Evolutionary conservation across 2,329 filamentous ascomycete species (phyloP), one percentile per base, ranked within the genome.

Genomic region (Onygena corvina): DNA sequence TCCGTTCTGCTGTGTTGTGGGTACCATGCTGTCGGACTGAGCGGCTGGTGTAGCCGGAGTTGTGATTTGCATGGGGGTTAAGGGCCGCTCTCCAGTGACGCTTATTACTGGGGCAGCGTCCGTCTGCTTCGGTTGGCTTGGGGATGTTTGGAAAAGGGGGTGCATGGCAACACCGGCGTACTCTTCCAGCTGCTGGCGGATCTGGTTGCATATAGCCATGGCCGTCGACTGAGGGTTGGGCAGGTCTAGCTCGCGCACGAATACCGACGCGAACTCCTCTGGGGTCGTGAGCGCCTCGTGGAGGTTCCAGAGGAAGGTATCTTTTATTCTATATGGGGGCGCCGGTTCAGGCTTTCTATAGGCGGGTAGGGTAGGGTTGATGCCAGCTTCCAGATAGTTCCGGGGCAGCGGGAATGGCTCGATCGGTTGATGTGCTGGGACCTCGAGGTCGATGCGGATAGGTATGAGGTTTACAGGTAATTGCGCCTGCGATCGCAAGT

Each of bases 291-390:
- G 73, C 0, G 86, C 85, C 70, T 98, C 92, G 67, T 96, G 90
- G 11, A 98, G 75, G 60, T 98, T 98, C 92, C 92, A 98, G 47
- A 95, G 70, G 60, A 98, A 96, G n/a, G 86, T 84, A 59, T 98
- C 92, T 60, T 93, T 88, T 50, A 98, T 74, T 54, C 92, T 80
- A 67, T 88, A 95, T 2, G 86, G 84, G 0, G 88, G 81, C 11
- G 88, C 88, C 53, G 79, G 68, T 54, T 95, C 90, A 49, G 84
- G 84, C 49, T 77, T 75, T 59, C 83, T 82, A 69, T 93, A 95
- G 50, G 88, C 81, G 11, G 86, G 82, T 46, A 86, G 72, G 3
- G 78, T 79, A 52, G 84, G 80, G 61, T 94, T 69, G 51, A 72
- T 60, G 29, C 61, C 61, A 14, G 65, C 59, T 54, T 72, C 68